phyloP scores from a whole-genome alignment of 2,329 filamentous ascomycete species.

The Stagonosporopsis chrysanthemi region DNA sequence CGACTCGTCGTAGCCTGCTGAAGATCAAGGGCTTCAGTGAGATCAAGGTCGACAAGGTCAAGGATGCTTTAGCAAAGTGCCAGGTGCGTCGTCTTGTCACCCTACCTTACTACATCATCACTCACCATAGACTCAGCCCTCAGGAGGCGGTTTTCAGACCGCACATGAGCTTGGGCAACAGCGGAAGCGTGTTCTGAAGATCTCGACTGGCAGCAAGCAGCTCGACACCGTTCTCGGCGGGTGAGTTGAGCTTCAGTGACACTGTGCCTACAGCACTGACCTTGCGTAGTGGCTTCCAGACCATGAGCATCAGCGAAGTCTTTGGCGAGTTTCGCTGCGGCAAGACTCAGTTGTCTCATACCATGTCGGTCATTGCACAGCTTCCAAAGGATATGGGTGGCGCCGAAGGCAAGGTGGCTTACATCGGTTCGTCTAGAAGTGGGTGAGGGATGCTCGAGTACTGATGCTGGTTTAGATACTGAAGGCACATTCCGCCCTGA shows the following conservation, averaged over 20 bases:
- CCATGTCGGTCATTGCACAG: slow-evolving; percentile 70
- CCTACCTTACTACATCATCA: not conserved
- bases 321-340: slow-evolving; percentile 71
- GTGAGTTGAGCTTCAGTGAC: slow-evolving; percentile 44
- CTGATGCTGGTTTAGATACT: slow-evolving; percentile 38
- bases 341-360: slow-evolving; percentile 74
- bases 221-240: slow-evolving; percentile 71
- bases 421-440: slow-evolving; percentile 60
- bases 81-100: slow-evolving; percentile 49
- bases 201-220: slow-evolving; percentile 74
- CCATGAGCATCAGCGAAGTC: slow-evolving; percentile 72
- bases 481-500: slow-evolving; percentile 67
- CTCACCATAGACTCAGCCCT: slow-evolving; percentile 55
- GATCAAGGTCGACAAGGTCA: slow-evolving; percentile 74
- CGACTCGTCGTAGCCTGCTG: slow-evolving; percentile 66
- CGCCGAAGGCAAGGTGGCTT: slow-evolving; percentile 72
- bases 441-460: too few species aligned
- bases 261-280: slow-evolving; percentile 19
- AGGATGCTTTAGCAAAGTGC: slow-evolving; percentile 70
- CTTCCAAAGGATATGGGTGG: slow-evolving; percentile 68
- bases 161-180: slow-evolving; percentile 69
- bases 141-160: slow-evolving; percentile 68
- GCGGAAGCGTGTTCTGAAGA: slow-evolving; percentile 68
- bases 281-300: slow-evolving; percentile 67
- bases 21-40: slow-evolving; percentile 76